phyloP scores from a whole-genome alignment of 495 filamentous ascomycete species.

The Mytilinidion resinicola region DNA sequence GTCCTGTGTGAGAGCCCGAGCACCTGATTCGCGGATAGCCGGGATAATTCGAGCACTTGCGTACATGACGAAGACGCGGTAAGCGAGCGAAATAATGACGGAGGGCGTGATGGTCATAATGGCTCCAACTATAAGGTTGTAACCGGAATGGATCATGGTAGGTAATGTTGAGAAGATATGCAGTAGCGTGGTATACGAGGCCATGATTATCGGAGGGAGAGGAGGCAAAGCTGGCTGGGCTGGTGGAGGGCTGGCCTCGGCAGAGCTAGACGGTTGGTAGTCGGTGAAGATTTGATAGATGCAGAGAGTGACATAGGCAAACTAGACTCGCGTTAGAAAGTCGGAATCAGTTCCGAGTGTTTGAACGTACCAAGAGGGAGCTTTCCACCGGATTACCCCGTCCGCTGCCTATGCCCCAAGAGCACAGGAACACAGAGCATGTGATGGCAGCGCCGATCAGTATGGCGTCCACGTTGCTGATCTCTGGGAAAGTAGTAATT shows the following conservation, averaged over 20 bases:
- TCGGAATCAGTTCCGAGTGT: background rate
- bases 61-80: conserved; percentile 90
- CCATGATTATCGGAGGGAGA: conserved; percentile 94
- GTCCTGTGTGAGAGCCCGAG: conserved; percentile 73
- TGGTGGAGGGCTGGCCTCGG: conserved; percentile 49
- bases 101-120: conserved; percentile 90
- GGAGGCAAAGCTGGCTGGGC: conserved; percentile 77
- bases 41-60: conserved; percentile 94
- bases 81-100: conserved; percentile 87
- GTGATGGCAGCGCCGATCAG: conserved; percentile 89
- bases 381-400: conserved; percentile 94
- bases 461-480: conserved; percentile 87
- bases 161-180: conserved; percentile 79
- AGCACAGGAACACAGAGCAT: conserved; percentile 82
- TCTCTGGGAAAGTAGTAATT: conserved; percentile 85
- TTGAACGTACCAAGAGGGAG: conserved; percentile 57
- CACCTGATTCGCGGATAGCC: conserved; percentile 78
- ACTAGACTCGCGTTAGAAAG: conserved; percentile 34
- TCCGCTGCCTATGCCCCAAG: conserved; percentile 90
- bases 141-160: conserved; percentile 71
- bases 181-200: conserved; percentile 87
- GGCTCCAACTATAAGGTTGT: conserved; percentile 81
- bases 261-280: conserved; percentile 66
- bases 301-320: conserved; percentile 94
- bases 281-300: conserved; percentile 99